These are phyloP conservation scores for Inonotus hispidus DNA, from an alignment of 1,284 basidiomycete genomes.

Conservation along the genomic window DNA sequence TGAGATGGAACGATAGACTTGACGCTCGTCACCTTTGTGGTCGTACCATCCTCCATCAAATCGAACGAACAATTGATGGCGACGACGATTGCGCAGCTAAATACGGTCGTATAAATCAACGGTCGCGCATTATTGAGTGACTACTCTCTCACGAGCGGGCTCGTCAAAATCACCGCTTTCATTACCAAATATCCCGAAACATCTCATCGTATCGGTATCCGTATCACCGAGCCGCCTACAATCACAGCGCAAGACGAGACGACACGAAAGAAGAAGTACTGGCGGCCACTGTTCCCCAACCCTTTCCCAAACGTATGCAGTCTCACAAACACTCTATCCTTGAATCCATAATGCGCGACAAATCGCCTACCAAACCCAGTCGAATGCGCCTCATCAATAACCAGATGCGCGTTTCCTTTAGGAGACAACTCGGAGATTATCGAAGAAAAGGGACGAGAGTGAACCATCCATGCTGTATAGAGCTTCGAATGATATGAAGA, in stretches of 20 bases:
- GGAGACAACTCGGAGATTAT: conserved; percentile 56
- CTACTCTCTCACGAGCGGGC: conserved; percentile 70
- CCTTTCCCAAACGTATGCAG: conserved; percentile 65
- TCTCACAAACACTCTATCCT: conserved; percentile 42
- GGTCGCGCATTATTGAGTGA: conserved; percentile 91
- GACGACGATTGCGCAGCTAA: conserved; percentile 72
- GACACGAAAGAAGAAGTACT: conserved; percentile 27
- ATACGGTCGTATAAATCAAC: conserved; percentile 84
- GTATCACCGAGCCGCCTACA: no score
- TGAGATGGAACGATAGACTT: no score
- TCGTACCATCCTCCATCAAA: conserved; percentile 61
- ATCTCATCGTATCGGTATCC: no score
- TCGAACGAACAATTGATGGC: conserved; percentile 77
- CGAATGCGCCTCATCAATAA: conserved; percentile 88
- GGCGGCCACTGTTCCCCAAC: conserved; percentile 73
- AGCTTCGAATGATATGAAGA: conserved; percentile 83
- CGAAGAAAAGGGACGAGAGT: conserved; percentile 71
- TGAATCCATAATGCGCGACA: conserved; percentile 58
- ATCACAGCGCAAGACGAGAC: background rate
- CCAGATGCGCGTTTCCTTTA: conserved; percentile 55
- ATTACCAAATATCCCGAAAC: conserved; percentile 1
- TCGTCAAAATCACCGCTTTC: conserved; percentile 76
- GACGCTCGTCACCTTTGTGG: conserved; percentile 51
- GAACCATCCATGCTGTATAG: conserved; percentile 97
- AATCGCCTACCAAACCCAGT: conserved; percentile 75